A percentile compares a stretch with the other conserved stretches of the same genome.
Conservation (phyloP, 164 flowering plant species). For the Annona squamosa region DNA sequence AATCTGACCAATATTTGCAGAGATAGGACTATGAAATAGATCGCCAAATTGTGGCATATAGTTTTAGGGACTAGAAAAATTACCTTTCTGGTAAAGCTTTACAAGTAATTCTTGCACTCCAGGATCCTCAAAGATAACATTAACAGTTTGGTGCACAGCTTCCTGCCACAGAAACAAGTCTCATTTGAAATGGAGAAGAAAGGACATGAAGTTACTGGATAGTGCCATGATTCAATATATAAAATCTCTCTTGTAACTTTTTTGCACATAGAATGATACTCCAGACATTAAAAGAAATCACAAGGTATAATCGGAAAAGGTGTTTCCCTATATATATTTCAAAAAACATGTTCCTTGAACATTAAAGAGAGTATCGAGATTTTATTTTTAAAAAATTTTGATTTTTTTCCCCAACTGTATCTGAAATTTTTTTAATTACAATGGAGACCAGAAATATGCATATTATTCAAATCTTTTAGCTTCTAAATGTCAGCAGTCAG, state of each 20-base stretch:
- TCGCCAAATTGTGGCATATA: background rate
- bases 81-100: slow-evolving; percentile 91
- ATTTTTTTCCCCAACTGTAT: background rate
- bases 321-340: background rate
- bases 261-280: too few relatives aligned
- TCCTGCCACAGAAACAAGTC: slow-evolving; percentile 39
- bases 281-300: too few relatives aligned
- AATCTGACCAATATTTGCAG: background rate
- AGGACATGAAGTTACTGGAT: too few relatives aligned
- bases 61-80: background rate
- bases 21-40: background rate
- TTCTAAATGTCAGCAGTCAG: background rate
- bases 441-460: background rate
- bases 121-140: slow-evolving; percentile 94
- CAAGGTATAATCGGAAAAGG: too few relatives aligned
- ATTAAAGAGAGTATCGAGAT: background rate
- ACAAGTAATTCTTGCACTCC: slow-evolving; percentile 90
- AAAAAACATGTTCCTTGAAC: background rate
- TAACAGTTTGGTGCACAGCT: slow-evolving; percentile 85
- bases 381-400: background rate
- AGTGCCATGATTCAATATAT: too few relatives aligned
- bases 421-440: background rate
- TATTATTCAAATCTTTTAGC: slow-evolving; percentile 1
- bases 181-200: background rate
- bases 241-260: too few relatives aligned